Percentiles rank a stretch among this genome's conserved stretches.
Evolutionary conservation across 2,329 filamentous ascomycete genomes (phyloP).

Genomic region (Boeremia exigua): DNA sequence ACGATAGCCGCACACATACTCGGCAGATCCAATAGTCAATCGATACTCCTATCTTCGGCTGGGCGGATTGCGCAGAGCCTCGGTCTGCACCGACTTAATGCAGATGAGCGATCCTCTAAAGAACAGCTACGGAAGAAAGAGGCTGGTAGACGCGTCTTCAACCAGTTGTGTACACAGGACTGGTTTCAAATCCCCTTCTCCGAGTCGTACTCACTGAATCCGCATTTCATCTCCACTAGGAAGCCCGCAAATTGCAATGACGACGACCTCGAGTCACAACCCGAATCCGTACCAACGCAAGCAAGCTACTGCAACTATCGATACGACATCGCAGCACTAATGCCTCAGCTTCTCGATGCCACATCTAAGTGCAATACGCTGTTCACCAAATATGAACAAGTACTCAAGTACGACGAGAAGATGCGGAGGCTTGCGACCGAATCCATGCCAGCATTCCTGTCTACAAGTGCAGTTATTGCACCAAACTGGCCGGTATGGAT

Average conservation of each 20-base stretch:
- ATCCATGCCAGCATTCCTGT: constrained; percentile 42
- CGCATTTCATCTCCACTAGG: constrained; percentile 32
- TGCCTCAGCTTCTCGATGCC: constrained; percentile 49
- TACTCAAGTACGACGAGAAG: constrained; percentile 47
- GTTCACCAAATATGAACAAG: constrained; percentile 51
- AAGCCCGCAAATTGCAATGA: constrained; percentile 47
- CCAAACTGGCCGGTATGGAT: constrained; percentile 47
- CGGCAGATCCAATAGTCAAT: constrained; percentile 54
- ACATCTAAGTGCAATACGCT: constrained; percentile 43
- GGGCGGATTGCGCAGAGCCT: constrained; percentile 56
- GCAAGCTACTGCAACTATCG: constrained; percentile 46
- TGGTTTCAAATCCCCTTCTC: constrained; percentile 52
- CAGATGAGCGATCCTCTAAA: constrained; percentile 11
- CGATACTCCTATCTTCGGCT: constrained; percentile 53
- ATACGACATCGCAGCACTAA: constrained; percentile 47
- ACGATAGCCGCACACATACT: constrained; percentile 57
- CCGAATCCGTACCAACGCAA: constrained; percentile 33
- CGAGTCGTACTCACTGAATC: constrained; percentile 47
- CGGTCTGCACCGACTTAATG: constrained; percentile 51
- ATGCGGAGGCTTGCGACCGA: constrained; percentile 47
- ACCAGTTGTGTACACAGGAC: constrained; percentile 50
- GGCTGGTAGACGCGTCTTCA: constrained; percentile 45
- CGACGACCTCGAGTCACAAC: constrained; percentile 23
- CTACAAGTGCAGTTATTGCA: constrained; percentile 35
- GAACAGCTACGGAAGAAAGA: constrained; percentile 33